These are phyloP conservation scores for Pueraria montana DNA, from an alignment of 306 rosid genomes.

Conservation along the genomic window DNA sequence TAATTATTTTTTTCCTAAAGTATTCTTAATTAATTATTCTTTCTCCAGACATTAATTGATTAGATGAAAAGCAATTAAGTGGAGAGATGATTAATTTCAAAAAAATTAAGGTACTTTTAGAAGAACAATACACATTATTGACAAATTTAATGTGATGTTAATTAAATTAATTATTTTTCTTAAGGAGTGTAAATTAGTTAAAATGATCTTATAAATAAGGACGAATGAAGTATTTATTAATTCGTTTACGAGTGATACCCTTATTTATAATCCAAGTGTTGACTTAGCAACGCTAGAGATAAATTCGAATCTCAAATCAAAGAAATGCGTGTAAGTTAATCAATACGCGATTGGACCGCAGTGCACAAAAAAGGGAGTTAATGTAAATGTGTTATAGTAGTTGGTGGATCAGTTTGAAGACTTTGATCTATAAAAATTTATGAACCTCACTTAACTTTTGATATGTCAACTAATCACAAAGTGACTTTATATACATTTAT, in stretches of 20 bases:
- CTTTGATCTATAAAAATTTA: not conserved
- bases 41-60: no score
- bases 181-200: no score
- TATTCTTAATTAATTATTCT: no score
- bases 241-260: not conserved
- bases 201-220: no score
- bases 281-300: not conserved
- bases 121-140: no score
- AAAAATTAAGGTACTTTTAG: no score
- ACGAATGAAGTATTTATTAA: no score
- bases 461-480: not conserved
- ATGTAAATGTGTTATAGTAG: not conserved
- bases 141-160: no score
- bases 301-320: not conserved
- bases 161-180: no score
- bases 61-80: no score
- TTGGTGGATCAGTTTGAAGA: not conserved
- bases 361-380: not conserved
- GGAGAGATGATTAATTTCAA: no score
- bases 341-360: not conserved
- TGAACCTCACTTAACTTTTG: not conserved
- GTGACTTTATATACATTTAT: not conserved
- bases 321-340: not conserved
- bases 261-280: not conserved
- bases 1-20: no score